phyloP scores from a whole-genome alignment of 2,329 filamentous ascomycete genomes.

The Colletotrichum sp. region DNA sequence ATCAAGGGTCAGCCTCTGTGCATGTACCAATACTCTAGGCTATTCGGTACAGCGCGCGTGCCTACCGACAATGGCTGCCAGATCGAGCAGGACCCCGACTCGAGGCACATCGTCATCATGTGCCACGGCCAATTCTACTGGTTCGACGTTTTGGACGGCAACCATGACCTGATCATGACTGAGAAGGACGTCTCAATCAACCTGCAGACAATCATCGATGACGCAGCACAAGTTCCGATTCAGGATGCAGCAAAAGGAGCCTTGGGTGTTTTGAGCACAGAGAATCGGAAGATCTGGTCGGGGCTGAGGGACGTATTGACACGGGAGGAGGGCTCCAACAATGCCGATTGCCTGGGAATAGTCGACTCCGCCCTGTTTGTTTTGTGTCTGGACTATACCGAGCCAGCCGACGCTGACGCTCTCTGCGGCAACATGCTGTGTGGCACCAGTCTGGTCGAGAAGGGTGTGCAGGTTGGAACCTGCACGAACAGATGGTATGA shows the following conservation, averaged over 20 bases:
- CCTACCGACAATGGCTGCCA: conserved; percentile 95
- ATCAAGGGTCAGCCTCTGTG: conserved; percentile 84
- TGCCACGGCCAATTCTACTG: conserved; percentile 97
- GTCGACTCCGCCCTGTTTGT: conserved; percentile 94
- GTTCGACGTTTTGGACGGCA: conserved; percentile 96
- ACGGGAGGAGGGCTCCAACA: conserved; percentile 86
- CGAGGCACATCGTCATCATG: conserved; percentile 91
- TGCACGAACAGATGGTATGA: conserved; percentile 99
- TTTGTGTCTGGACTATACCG: conserved; percentile 90
- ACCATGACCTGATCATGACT: conserved; percentile 95
- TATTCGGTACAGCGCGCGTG: conserved; percentile 94
- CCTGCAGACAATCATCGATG: conserved; percentile 88
- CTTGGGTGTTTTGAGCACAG: conserved; percentile 90
- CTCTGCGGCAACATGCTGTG: conserved; percentile 99
- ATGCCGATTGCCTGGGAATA: conserved; percentile 93
- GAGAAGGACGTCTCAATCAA: conserved; percentile 94
- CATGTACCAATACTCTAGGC: conserved; percentile 97
- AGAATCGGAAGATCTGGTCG: conserved; percentile 97
- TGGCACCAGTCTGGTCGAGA: conserved; percentile 88
- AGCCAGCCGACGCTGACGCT: conserved; percentile 79
- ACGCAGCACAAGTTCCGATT: conserved; percentile 87
- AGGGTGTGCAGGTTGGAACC: conserved; percentile 93
- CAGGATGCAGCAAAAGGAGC: conserved; percentile 96
- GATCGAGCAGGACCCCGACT: conserved; percentile 92
- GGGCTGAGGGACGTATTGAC: conserved; percentile 87